Percentiles rank a stretch among this genome's conserved stretches.
phyloP scores from a whole-genome alignment of 1,139 yeast genomes.

The Torulaspora globosa region DNA sequence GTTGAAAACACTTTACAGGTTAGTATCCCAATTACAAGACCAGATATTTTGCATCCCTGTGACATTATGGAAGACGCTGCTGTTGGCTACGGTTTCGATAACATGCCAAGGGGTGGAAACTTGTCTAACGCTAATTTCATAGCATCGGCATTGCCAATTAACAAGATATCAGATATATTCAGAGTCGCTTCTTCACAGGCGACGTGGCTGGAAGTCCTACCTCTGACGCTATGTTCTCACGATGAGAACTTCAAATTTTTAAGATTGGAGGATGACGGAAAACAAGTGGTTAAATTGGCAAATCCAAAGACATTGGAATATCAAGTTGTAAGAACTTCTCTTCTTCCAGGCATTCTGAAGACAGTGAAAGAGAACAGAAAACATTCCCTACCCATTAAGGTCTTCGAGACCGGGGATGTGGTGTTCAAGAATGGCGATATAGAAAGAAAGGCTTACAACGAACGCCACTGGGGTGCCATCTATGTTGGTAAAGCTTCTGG shows the following conservation, averaged over 20 bases:
- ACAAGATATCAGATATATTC: slow-evolving; percentile 84
- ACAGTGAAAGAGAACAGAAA: slow-evolving; percentile 95
- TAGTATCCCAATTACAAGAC: slow-evolving; percentile 83
- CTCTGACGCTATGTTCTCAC: slow-evolving; percentile 90
- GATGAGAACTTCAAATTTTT: slow-evolving; percentile 92
- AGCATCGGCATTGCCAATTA: slow-evolving; percentile 85
- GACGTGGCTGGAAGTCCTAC: slow-evolving; percentile 94
- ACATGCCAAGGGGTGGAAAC: slow-evolving; percentile 77
- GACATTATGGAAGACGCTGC: slow-evolving; percentile 99
- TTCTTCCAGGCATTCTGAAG: slow-evolving; percentile 91
- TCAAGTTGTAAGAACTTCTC: slow-evolving; percentile 94
- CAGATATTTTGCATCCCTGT: slow-evolving; percentile 95
- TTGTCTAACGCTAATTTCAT: slow-evolving; percentile 68
- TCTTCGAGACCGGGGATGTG: slow-evolving; percentile 93
- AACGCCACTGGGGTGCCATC: slow-evolving; percentile 92
- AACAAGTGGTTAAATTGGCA: slow-evolving; percentile 79
- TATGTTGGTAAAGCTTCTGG: slow-evolving; percentile 95
- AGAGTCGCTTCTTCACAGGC: slow-evolving; percentile 91
- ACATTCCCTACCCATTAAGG: slow-evolving; percentile 90
- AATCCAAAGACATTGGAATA: slow-evolving; percentile 96
- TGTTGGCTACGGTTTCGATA: slow-evolving; percentile 91
- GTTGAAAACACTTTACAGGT: slow-evolving; percentile 61
- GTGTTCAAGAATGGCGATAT: slow-evolving; percentile 74
- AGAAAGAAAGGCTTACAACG: slow-evolving; percentile 89
- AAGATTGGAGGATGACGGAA: slow-evolving; percentile 68